Conservation (phyloP, 371 early-diverging fungal genomes). For the Mortierella sp. region DNA sequence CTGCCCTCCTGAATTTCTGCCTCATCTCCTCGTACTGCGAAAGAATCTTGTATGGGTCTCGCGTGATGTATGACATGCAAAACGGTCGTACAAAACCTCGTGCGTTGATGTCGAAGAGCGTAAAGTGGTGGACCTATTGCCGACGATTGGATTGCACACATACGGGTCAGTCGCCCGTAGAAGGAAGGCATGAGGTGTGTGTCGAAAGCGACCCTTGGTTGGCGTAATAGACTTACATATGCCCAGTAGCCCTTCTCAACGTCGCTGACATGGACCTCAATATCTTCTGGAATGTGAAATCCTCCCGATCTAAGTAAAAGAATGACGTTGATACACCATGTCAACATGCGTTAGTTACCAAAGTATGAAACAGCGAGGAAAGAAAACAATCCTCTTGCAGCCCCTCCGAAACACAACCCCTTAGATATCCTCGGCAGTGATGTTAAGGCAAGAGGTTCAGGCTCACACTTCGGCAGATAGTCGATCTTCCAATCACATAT, state of each 20-base stretch:
- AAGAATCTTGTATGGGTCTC: conserved; percentile 66
- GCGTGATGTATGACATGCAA: conserved; percentile 67
- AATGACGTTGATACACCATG: not conserved
- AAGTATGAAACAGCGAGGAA: not conserved
- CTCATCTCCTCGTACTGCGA: conserved; percentile 61
- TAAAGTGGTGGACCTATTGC: conserved; percentile 69
- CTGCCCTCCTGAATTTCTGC: conserved; percentile 55
- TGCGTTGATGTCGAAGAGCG: conserved; percentile 70
- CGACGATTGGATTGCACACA: not conserved
- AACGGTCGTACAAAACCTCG: conserved; percentile 74
- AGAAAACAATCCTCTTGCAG: not conserved
- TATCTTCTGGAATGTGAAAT: conserved; percentile 72
- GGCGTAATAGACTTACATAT: conserved; percentile 60
- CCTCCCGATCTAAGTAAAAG: conserved; percentile 35
- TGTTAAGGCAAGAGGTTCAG: not conserved
- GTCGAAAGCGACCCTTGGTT: not conserved
- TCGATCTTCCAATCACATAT: not conserved
- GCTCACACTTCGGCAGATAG: no score
- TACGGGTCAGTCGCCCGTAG: not conserved
- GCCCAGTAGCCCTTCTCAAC: conserved; percentile 66
- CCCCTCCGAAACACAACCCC: not conserved
- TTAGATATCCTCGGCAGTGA: conserved; percentile 1
- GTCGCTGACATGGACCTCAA: conserved; percentile 69
- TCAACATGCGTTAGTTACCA: not conserved
- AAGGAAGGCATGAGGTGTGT: not conserved